phyloP scores from a whole-genome alignment of 2,329 filamentous ascomycete species.

The Ascosphaera pollenicola region DNA sequence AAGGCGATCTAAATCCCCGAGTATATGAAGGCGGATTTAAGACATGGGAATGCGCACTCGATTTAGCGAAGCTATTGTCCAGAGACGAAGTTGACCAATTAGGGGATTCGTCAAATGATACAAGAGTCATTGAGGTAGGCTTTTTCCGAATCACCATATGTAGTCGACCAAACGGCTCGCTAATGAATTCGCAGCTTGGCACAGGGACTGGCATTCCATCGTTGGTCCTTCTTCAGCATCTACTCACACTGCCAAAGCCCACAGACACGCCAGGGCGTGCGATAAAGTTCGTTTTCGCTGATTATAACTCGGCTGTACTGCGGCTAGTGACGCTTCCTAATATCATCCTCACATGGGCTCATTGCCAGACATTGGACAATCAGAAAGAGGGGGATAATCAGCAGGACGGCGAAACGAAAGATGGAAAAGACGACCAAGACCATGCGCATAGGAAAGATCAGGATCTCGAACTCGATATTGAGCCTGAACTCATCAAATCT shows the following conservation, averaged over 20 bases:
- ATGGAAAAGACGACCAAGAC: constrained; percentile 12
- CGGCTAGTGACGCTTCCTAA: constrained; percentile 40
- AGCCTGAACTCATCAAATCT: constrained; percentile 20
- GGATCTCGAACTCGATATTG: constrained; percentile 23
- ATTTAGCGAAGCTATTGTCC: constrained; percentile 26
- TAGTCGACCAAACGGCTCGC: too few relatives aligned
- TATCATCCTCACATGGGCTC: constrained; percentile 32
- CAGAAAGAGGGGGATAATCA: constrained; percentile 3
- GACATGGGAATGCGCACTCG: constrained; percentile 43
- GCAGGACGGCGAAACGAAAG: constrained; percentile 1
- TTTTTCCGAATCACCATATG: neutral
- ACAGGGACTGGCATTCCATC: constrained; percentile 39
- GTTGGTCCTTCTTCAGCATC: constrained; percentile 30
- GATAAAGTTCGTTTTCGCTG: constrained; percentile 33
- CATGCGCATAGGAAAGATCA: constrained; percentile 15
- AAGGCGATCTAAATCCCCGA: constrained; percentile 34
- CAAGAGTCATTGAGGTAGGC: neutral
- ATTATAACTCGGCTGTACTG: constrained; percentile 39
- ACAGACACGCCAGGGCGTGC: constrained; percentile 4
- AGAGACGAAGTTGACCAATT: constrained; percentile 5
- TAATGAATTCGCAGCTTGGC: constrained; percentile 24
- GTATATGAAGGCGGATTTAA: constrained; percentile 48
- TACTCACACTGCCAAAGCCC: constrained; percentile 16
- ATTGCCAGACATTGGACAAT: constrained; percentile 3
- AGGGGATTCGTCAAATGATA: neutral